Evolutionary conservation across 345 rosid genomes (phyloP).

Genomic region (Salix udensis): DNA sequence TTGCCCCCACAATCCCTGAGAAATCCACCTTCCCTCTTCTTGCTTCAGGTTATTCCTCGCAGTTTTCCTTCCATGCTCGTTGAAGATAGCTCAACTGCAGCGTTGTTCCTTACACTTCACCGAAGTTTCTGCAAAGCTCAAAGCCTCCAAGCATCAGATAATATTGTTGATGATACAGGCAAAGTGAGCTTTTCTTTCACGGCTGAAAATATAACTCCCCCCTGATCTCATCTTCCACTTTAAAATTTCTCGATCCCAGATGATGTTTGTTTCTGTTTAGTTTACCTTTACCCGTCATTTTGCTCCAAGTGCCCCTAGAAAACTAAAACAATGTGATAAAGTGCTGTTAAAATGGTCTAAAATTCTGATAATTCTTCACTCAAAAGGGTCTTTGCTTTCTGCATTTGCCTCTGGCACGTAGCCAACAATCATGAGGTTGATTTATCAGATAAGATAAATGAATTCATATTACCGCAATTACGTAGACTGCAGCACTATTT

Average conservation of each 20-base stretch:
- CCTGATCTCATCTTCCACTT: background rate
- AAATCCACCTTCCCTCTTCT: background rate
- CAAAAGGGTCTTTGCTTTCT: background rate
- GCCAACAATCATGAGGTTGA: background rate
- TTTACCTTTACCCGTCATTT: background rate
- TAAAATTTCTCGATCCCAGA: background rate
- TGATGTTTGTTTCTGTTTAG: background rate
- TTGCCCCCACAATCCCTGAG: background rate
- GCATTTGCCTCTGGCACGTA: background rate
- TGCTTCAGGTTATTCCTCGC: background rate
- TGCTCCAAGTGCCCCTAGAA: background rate
- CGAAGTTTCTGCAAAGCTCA: background rate
- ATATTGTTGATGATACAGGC: background rate
- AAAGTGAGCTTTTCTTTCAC: background rate
- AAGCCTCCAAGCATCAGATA: background rate
- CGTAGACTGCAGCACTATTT: background rate
- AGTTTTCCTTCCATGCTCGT: background rate
- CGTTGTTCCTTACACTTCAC: background rate
- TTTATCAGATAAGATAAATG: background rate
- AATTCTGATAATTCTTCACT: background rate
- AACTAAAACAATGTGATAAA: background rate
- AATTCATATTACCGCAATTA: background rate
- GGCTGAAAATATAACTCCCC: background rate
- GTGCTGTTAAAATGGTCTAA: background rate
- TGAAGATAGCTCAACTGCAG: background rate